Conservation (phyloP, 75 land plant species). For the Sequoiadendron giganteum region DNA sequence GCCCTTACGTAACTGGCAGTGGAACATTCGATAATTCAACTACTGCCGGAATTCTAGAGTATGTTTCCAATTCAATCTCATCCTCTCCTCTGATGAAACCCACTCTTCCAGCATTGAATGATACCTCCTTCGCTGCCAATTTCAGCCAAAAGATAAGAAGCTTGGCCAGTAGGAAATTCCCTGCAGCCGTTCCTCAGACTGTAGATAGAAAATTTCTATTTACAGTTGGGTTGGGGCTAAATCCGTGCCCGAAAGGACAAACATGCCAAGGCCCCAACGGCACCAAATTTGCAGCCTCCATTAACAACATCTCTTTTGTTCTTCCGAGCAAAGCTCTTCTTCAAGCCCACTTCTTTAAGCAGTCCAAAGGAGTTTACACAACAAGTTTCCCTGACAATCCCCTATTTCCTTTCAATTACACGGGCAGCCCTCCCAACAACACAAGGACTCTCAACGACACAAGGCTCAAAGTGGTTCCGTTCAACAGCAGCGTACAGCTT, state of each 20-base stretch:
- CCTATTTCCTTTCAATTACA: conserved; percentile 30
- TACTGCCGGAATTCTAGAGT: conserved; percentile 20
- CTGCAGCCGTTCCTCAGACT: conserved; percentile 27
- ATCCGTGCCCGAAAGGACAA: conserved; percentile 34
- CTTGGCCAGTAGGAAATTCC: conserved; percentile 21
- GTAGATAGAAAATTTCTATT: conserved; percentile 26
- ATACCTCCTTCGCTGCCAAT: conserved; percentile 22
- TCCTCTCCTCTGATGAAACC: neutral
- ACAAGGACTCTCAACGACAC: conserved; percentile 19
- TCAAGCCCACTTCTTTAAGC: conserved; percentile 40
- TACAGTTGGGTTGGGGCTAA: conserved; percentile 31
- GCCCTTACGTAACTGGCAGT: conserved; percentile 39
- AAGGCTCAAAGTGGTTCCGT: conserved; percentile 18
- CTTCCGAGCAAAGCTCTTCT: conserved; percentile 36
- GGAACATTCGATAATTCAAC: conserved; percentile 55
- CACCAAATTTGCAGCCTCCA: conserved; percentile 20
- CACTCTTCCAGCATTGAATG: conserved; percentile 22
- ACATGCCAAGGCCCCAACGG: conserved; percentile 40
- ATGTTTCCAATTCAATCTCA: neutral
- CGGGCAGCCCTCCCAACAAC: conserved; percentile 26
- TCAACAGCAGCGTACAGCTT: conserved; percentile 21
- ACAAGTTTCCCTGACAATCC: conserved; percentile 52
- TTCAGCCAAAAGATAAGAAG: conserved; percentile 25
- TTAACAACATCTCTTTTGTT: conserved; percentile 33
- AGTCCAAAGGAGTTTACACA: conserved; percentile 32